These are phyloP conservation scores for Plasmodium cynomolgi DNA, from an alignment of 169 alveolate genomes.

Conservation along the genomic window DNA sequence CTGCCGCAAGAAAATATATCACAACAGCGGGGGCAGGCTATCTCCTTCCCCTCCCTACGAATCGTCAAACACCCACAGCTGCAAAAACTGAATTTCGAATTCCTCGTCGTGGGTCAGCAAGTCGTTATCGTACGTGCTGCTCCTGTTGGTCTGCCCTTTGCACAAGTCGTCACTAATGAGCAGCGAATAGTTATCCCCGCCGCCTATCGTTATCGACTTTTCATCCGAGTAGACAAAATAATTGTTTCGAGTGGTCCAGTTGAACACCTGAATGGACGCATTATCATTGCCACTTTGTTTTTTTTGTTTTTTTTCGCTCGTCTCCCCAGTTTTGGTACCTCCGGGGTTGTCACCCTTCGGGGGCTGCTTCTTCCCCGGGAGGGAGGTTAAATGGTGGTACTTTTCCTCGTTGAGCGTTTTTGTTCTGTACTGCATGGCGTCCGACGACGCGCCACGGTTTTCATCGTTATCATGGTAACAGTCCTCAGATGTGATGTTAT, in stretches of 20 bases:
- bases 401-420: not conserved
- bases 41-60: not conserved
- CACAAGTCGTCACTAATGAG: slow-evolving; percentile 82
- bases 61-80: slow-evolving; percentile 72
- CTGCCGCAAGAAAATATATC: not conserved
- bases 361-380: not conserved
- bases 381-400: not conserved
- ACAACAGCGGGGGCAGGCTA: not conserved
- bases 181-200: slow-evolving; percentile 85
- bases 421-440: not conserved
- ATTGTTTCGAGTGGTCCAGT: slow-evolving; percentile 83
- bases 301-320: not conserved
- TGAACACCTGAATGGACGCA: slow-evolving; percentile 77
- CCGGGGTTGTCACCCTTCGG: not conserved
- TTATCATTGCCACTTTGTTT: not conserved
- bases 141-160: slow-evolving; percentile 81
- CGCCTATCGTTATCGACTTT: slow-evolving; percentile 82
- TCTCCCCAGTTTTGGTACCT: not conserved
- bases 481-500: not conserved
- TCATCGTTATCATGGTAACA: not conserved
- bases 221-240: slow-evolving; percentile 83
- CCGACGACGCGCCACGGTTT: not conserved
- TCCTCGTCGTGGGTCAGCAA: slow-evolving; percentile 70
- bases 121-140: slow-evolving; percentile 79
- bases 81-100: slow-evolving; percentile 74